A percentile compares a stretch with the other conserved stretches of the same genome.
phyloP scores from a whole-genome alignment of 2,329 filamentous ascomycete species.

The Immersiporthe knoxdaviesiana region DNA sequence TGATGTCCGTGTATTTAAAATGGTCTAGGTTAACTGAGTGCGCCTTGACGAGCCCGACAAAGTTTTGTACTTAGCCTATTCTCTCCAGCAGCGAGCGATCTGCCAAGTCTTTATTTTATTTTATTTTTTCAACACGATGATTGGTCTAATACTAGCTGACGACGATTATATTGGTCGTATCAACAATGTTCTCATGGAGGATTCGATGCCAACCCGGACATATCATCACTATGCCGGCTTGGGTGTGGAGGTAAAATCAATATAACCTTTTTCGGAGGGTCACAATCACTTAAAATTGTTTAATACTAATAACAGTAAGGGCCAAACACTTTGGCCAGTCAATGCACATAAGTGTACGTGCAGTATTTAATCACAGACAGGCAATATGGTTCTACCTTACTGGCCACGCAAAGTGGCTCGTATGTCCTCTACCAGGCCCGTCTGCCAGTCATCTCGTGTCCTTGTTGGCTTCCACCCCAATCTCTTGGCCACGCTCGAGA shows the following conservation, averaged over 20 bases:
- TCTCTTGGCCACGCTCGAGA: constrained; percentile 4
- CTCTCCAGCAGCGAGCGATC: background rate
- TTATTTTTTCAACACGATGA: background rate
- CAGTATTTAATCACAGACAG: background rate
- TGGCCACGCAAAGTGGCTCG: background rate
- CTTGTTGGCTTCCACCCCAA: constrained; percentile 7
- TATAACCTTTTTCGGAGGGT: background rate
- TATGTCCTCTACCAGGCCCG: background rate
- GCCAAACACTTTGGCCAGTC: background rate
- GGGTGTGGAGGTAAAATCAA: no score
- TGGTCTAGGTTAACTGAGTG: background rate
- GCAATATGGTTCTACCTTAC: background rate
- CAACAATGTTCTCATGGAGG: background rate
- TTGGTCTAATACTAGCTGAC: no score
- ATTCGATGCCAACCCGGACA: background rate
- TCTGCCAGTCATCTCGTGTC: background rate
- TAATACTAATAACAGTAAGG: no score
- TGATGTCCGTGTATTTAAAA: background rate
- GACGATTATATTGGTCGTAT: background rate
- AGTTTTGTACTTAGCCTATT: constrained; percentile 2
- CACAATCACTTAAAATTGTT: background rate
- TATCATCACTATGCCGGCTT: background rate
- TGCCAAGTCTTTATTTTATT: background rate
- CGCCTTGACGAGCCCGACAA: no score
- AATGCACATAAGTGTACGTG: background rate